Conservation (phyloP, 1,139 yeast genomes). For the Geotrichum candidum region DNA sequence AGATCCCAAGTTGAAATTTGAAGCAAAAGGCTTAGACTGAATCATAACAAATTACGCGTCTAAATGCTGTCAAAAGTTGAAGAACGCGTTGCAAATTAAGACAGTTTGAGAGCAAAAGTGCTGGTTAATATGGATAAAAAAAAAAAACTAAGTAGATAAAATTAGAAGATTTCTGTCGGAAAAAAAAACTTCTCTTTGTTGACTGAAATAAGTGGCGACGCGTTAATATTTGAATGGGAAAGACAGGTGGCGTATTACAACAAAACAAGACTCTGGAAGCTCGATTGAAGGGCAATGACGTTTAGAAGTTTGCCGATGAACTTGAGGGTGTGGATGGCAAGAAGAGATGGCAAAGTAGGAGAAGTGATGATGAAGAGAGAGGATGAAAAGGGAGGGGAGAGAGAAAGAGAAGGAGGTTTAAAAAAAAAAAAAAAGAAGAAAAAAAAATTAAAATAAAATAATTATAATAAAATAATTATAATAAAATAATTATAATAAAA, state of each 20-base stretch:
- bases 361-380: not conserved
- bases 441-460: not conserved
- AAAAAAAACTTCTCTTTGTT: not conserved
- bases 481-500: no score
- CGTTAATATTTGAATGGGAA: constrained; percentile 1
- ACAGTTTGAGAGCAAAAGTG: not conserved
- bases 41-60: constrained; percentile 8
- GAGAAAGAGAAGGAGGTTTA: not conserved
- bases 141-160: not conserved
- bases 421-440: not conserved
- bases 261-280: not conserved
- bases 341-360: not conserved
- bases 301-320: not conserved
- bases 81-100: not conserved
- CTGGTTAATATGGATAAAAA: not conserved
- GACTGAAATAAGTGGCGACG: constrained; percentile 12
- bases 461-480: not conserved
- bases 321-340: no score
- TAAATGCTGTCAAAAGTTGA: not conserved
- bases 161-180: not conserved
- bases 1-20: constrained; percentile 10
- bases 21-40: constrained; percentile 13
- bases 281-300: not conserved
- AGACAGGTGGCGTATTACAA: not conserved
- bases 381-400: constrained; percentile 1